Evolutionary conservation across 257 asterid genomes (phyloP).

Genomic region (Solanum sitiens): DNA sequence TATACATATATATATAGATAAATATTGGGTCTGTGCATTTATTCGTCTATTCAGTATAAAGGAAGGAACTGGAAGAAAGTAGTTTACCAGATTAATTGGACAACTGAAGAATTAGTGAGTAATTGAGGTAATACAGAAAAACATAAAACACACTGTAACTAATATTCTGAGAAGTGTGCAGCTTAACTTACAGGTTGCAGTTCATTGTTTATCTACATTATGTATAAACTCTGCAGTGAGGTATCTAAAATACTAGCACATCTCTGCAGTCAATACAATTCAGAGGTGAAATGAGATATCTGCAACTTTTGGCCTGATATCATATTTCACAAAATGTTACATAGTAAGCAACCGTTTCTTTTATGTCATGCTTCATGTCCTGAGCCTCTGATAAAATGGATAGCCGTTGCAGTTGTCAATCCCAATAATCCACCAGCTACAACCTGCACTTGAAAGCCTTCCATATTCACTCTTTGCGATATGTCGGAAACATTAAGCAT

Average conservation of each 20-base stretch:
- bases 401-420: neutral
- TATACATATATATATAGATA: neutral
- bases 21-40: neutral
- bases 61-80: neutral
- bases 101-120: neutral
- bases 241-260: neutral
- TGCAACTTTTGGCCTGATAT: neutral
- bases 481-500: neutral
- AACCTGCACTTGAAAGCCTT: neutral
- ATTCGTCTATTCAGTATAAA: neutral
- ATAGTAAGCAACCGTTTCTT: neutral
- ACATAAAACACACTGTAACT: neutral
- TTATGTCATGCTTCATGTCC: neutral
- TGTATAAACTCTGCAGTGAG: neutral
- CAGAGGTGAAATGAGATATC: neutral
- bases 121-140: neutral
- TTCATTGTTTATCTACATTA: neutral
- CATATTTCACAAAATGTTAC: neutral
- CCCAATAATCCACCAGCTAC: conserved; percentile 1
- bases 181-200: neutral
- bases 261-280: neutral
- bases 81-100: neutral
- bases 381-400: neutral
- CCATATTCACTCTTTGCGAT: neutral
- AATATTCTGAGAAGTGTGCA: neutral